Evolutionary conservation across 257 asterid species (phyloP), one percentile per base, ranked within the genome.

Genomic region (Rhazya stricta): DNA sequence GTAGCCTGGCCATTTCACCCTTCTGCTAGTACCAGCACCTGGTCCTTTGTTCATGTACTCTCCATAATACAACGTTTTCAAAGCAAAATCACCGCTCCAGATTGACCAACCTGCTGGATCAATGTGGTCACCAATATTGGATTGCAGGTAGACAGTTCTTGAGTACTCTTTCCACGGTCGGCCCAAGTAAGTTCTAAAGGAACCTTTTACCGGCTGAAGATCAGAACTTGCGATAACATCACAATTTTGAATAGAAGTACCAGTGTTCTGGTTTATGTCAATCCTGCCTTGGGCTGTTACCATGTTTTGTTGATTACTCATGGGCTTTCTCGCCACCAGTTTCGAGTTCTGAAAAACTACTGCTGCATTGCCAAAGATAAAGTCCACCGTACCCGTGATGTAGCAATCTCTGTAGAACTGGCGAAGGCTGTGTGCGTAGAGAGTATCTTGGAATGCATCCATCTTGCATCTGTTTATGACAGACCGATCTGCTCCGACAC

Each of bases 271-370:
- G 9, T 76, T 60, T 1, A 85, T 69, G 27, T 84, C 86, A 60
- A 77, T 76, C 27, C 89, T 83, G 27, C 94, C 91, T 72, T 89
- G 91, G 0, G 94, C 94, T 0, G 94, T 85, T 1, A 89, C 67
- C 61, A 83, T 82, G 84, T 83, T 86, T 70, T 81, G 61, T 16
- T 87, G 94, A 0, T 51, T 41, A 0, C 65, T 62, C 42, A 84
- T 82, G 45, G 88, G 86, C 67, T 84, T 79, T 18, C 87, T 82
- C 34, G 85, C 89, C 25, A 45, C 65, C 1, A 81, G 32, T 79
- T 67, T 71, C 32, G 83, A 87, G 80, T 62, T 85, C 34, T 89
- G 94, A 73, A 89, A 79, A 0, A 85, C 86, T 2, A 62, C 87
- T 15, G 81, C 79, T 0, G 88, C 91, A 21, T 86, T 76, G 46